These are phyloP conservation scores for Suillus tomentosus DNA, from an alignment of 768 basidiomycete species.

Conservation along the genomic window DNA sequence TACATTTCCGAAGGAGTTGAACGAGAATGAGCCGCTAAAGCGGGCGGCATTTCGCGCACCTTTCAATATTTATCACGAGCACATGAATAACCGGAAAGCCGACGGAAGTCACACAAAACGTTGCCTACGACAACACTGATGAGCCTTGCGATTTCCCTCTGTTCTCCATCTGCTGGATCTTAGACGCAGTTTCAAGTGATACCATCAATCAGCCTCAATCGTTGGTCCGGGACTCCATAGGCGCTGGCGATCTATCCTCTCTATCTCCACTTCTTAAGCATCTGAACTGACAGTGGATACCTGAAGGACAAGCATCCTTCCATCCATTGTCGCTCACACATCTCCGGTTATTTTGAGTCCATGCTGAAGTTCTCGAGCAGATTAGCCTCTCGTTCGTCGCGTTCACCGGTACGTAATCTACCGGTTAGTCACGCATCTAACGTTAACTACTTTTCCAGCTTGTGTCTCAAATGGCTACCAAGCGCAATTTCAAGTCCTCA, in stretches of 20 bases:
- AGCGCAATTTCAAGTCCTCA: constrained; percentile 35
- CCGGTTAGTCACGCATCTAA: background rate
- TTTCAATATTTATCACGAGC: constrained; percentile 9
- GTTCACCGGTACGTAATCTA: constrained; percentile 18
- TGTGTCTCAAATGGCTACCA: constrained; percentile 28
- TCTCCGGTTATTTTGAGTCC: constrained; percentile 3
- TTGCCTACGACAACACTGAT: constrained; percentile 1
- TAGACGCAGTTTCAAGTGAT: constrained; percentile 6
- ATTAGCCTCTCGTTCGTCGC: constrained; percentile 19
- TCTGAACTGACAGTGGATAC: constrained; percentile 11
- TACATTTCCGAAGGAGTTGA: constrained; percentile 1
- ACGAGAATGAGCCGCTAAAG: background rate
- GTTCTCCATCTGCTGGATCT: constrained; percentile 2
- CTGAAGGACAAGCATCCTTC: constrained; percentile 13
- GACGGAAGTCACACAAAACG: constrained; percentile 8
- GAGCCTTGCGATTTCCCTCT: background rate
- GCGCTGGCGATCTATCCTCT: constrained; percentile 12
- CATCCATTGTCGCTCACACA: constrained; percentile 9
- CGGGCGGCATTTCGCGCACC: background rate
- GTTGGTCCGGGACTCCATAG: background rate
- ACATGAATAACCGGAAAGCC: constrained; percentile 15
- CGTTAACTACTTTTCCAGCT: constrained; percentile 9
- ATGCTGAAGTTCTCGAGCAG: constrained; percentile 25
- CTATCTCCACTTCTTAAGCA: constrained; percentile 20
- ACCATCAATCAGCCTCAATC: constrained; percentile 7